A percentile compares a stretch with the other conserved stretches of the same genome.
Conservation (phyloP, 2,329 filamentous ascomycete genomes). For the Pseudonectria buxi region DNA sequence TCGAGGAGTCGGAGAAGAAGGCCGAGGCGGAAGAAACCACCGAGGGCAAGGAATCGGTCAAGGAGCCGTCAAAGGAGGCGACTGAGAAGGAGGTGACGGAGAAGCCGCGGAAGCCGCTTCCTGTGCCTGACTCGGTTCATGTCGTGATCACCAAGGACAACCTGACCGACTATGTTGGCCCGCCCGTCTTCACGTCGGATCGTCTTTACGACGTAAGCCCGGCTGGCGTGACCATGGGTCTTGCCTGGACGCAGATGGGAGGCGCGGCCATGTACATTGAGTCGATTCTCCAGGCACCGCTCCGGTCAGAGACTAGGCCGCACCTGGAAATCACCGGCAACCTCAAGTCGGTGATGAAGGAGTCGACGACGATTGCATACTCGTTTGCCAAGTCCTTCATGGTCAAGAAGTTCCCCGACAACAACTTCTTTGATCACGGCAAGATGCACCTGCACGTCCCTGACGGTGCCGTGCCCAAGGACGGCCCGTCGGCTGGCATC, state of each 20-base stretch:
- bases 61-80: conserved; percentile 24
- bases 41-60: conserved; percentile 23
- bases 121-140: conserved; percentile 81
- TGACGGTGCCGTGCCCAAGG: conserved; percentile 92
- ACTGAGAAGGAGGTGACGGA: conserved; percentile 45
- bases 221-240: conserved; percentile 91
- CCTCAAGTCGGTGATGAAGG: conserved; percentile 95
- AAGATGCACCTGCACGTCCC: conserved; percentile 94
- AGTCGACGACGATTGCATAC: conserved; percentile 91
- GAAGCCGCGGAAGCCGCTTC: conserved; percentile 65
- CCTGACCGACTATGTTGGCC: conserved; percentile 93
- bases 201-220: conserved; percentile 91
- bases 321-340: conserved; percentile 90
- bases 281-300: conserved; percentile 81
- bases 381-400: conserved; percentile 89
- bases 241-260: conserved; percentile 97
- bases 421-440: conserved; percentile 93
- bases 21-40: conserved; percentile 47
- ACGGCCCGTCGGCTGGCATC: conserved; percentile 87
- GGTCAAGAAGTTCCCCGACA: conserved; percentile 77
- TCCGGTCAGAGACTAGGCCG: conserved; percentile 67
- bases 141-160: conserved; percentile 83
- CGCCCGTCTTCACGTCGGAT: conserved; percentile 91
- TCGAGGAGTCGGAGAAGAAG: conserved; percentile 65
- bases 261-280: conserved; percentile 96